Evolutionary conservation across 805 yeast species (phyloP), one percentile per base, ranked within the genome.

Genomic region (Hanseniaspora nectarophila): DNA sequence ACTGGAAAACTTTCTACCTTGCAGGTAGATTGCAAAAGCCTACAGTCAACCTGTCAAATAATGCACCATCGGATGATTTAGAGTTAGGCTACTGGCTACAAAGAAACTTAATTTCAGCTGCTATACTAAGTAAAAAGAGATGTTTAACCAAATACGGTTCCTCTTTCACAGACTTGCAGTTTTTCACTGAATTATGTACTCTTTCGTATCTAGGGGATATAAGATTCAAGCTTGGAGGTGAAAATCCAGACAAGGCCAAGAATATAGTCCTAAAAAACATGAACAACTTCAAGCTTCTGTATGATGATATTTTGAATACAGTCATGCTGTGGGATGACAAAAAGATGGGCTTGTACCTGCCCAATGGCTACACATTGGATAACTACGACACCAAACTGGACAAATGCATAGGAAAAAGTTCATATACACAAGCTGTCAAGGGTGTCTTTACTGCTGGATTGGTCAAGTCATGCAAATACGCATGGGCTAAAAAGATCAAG

Each of bases 11-110:
- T 0, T 74, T 92, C 59, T 92, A 92, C 60, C 62, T 92, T 18
- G 94, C 96, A 1, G 98, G 98, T 1, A 72, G 98, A 56, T 70
- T 92, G 54, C 98, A 92, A 60, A 92, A 92, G 61, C 98, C 98
- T 0, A 95, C 90, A 5, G 15, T 49, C 20, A 38, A 46, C 29
- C 24, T 46, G 5, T 29, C 43, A 12, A 82, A 84, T 55, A 56
- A 85, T 80, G 59, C 40, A 16, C 10, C 10, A 10, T 13, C 18
- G 1, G n/a, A 23, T 18, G 80, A 81, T 54, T 73, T 81, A 1
- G 72, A 76, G 60, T 73, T 85, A 7, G 72, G 77, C 52, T 76
- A 81, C 53, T 71, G 83, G 60, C 84, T 85, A 60, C 89, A 85
- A 60, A 76, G 74, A 56, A 92, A 92, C 63, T 69, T 92, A 55